phyloP scores from a whole-genome alignment of 23 red algal species.

The Chondrus crispus region DNA sequence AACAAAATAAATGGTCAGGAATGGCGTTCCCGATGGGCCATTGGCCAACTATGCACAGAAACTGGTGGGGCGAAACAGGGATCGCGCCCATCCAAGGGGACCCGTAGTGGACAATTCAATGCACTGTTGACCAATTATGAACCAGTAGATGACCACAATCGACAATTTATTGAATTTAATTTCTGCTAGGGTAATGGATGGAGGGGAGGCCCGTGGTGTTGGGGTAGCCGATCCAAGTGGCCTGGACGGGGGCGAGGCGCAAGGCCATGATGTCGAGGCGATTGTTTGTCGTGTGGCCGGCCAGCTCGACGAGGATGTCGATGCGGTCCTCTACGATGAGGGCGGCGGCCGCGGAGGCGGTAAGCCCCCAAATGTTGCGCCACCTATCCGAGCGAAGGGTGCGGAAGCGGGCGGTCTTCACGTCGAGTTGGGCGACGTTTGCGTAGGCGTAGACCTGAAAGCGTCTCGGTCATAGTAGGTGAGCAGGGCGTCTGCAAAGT shows the following conservation, averaged over 20 bases:
- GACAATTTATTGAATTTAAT: too few relatives aligned
- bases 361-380: conserved; percentile 59
- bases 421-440: conserved; percentile 68
- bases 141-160: too few relatives aligned
- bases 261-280: conserved; percentile 82
- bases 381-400: conserved; percentile 30
- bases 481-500: conserved; percentile 79
- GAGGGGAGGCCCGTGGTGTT: conserved; percentile 77
- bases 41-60: too few relatives aligned
- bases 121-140: too few relatives aligned
- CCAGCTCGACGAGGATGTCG: conserved; percentile 74
- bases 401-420: conserved; percentile 66
- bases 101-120: too few relatives aligned
- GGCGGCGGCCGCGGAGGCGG: conserved; percentile 21
- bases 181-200: conserved; percentile 70
- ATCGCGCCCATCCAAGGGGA: too few relatives aligned
- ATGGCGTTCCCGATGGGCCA: too few relatives aligned
- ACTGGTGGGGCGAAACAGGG: too few relatives aligned
- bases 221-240: conserved; percentile 89
- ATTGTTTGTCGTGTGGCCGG: conserved; percentile 80
- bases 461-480: conserved; percentile 36
- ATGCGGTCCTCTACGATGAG: conserved; percentile 73
- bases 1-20: too few relatives aligned
- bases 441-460: conserved; percentile 75
- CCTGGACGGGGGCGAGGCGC: conserved; percentile 70